phyloP scores from a whole-genome alignment of 2,329 filamentous ascomycete species.

The Dendryphion nanum region DNA sequence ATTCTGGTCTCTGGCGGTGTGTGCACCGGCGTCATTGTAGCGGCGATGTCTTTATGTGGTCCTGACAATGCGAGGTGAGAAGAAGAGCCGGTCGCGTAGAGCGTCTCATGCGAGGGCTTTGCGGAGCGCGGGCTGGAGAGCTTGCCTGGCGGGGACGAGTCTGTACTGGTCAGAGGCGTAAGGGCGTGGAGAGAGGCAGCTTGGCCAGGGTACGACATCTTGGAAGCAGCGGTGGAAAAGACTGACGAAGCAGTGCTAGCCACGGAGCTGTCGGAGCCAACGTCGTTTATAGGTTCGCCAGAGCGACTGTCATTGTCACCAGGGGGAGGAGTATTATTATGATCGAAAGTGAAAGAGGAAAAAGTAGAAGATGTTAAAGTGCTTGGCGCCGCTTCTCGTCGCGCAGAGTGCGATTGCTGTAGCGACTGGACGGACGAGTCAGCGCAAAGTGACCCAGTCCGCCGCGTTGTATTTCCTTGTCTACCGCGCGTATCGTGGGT shows the following conservation, averaged over 20 bases:
- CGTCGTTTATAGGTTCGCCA: conserved; percentile 67
- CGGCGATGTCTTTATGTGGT: conserved; percentile 43
- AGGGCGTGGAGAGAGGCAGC: conserved; percentile 54
- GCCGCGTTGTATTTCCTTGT: conserved; percentile 19
- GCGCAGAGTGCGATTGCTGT: conserved; percentile 1
- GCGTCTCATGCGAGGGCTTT: conserved; percentile 39
- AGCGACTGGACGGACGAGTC: conserved; percentile 18
- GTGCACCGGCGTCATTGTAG: conserved; percentile 45
- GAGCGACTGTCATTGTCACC: conserved; percentile 31
- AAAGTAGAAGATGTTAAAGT: neutral
- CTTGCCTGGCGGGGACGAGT: conserved; percentile 63
- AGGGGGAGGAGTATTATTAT: conserved; percentile 18
- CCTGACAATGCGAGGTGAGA: conserved; percentile 32
- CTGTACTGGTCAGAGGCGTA: conserved; percentile 65
- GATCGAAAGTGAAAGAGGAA: conserved; percentile 5
- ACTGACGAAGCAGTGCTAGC: conserved; percentile 69
- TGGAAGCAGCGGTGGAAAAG: conserved; percentile 58
- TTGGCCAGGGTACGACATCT: conserved; percentile 58
- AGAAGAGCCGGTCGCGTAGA: conserved; percentile 30
- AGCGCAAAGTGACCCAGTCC: conserved; percentile 24
- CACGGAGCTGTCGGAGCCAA: conserved; percentile 69
- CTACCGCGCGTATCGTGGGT: conserved; percentile 54
- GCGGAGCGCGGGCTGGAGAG: conserved; percentile 52
- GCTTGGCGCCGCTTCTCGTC: neutral
- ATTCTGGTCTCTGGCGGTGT: conserved; percentile 43